phyloP scores from a whole-genome alignment of 768 basidiomycete species.

The Podaxis carcinomalis region DNA sequence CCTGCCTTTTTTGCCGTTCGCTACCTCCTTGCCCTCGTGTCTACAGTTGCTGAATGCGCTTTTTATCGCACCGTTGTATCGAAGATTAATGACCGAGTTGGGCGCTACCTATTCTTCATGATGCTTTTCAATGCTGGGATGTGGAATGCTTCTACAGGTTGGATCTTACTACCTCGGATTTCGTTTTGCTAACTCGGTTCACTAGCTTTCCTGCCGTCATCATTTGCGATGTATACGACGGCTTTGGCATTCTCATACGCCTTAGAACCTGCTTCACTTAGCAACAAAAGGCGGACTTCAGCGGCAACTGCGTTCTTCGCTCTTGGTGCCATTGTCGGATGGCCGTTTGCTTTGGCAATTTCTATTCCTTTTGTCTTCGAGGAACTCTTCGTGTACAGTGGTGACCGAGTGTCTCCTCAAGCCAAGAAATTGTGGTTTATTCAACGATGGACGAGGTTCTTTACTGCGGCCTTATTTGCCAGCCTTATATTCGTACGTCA shows the following conservation, averaged over 20 bases:
- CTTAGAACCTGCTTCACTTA: slow-evolving; percentile 50
- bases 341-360: slow-evolving; percentile 92
- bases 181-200: slow-evolving; percentile 7
- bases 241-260: slow-evolving; percentile 75
- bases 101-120: slow-evolving; percentile 90
- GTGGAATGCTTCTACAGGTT: slow-evolving; percentile 89
- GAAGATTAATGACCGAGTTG: slow-evolving; percentile 83
- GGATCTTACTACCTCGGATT: slow-evolving; percentile 7
- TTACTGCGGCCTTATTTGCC: slow-evolving; percentile 50
- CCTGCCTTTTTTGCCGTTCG: slow-evolving; percentile 87
- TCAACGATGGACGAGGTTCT: slow-evolving; percentile 56
- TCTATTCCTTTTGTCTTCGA: slow-evolving; percentile 88
- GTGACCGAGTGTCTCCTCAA: slow-evolving; percentile 54
- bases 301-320: slow-evolving; percentile 70
- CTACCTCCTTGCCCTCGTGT: slow-evolving; percentile 69
- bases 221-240: slow-evolving; percentile 90
- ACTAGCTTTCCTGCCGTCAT: slow-evolving; percentile 88
- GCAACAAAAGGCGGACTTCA: slow-evolving; percentile 53
- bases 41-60: slow-evolving; percentile 71
- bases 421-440: slow-evolving; percentile 48
- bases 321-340: slow-evolving; percentile 83
- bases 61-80: slow-evolving; percentile 81
- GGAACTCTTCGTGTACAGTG: slow-evolving; percentile 76
- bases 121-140: slow-evolving; percentile 85
- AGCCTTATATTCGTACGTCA: slow-evolving; percentile 58